Evolutionary conservation across 495 filamentous ascomycete genomes (phyloP), one percentile per base, ranked within the genome.

Genomic region (Podospora sp.): DNA sequence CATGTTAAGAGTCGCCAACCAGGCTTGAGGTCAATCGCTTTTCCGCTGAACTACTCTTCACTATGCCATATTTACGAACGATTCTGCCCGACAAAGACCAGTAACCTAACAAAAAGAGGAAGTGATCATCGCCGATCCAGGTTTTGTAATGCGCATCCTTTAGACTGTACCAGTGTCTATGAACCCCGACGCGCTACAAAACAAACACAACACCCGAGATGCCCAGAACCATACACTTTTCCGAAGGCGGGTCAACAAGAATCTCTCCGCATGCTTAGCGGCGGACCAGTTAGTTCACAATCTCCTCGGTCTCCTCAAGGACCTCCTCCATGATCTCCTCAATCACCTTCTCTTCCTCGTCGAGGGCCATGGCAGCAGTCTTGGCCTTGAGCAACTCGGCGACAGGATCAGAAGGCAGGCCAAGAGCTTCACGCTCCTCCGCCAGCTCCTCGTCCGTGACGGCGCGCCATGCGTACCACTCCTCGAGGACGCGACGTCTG

Each of bases 241-340:
- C 40, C 40, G 5, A 46, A 6, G 40, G 40, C 40, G 16, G 40
- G 14, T 55, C 52, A n/a, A 55, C 2, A 26, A 16, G 20, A n/a
- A 20, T n/a, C 22, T 22, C 21, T 22, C 8, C 49, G 26, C 24
- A 35, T 35, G 53, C 24, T 27, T 25, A 40, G 21, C 16, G 21
- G n/a, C 60, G 49, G 33, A 49, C 12, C 11, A 52, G 6, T 60
- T 26, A 57, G 12, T 65, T 67, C 27, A 84, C 76, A 65, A 84
- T 77, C 75, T 98, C 95, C 83, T 97, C 95, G 62, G 83, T 88
- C 86, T 97, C 93, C 79, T 96, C 93, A 62, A 98, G 84, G 71
- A 97, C 92, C 82, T 97, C 93, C 79, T 96, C 94, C 73, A 96
- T 90, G 68, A 94, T 90, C 83, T 95, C 92, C 76, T 93, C 92